Percentiles rank a stretch among this genome's conserved stretches.
These are phyloP conservation scores for Mycosarcoma maydis DNA, from an alignment of 1,284 basidiomycete species.

Conservation along the genomic window DNA sequence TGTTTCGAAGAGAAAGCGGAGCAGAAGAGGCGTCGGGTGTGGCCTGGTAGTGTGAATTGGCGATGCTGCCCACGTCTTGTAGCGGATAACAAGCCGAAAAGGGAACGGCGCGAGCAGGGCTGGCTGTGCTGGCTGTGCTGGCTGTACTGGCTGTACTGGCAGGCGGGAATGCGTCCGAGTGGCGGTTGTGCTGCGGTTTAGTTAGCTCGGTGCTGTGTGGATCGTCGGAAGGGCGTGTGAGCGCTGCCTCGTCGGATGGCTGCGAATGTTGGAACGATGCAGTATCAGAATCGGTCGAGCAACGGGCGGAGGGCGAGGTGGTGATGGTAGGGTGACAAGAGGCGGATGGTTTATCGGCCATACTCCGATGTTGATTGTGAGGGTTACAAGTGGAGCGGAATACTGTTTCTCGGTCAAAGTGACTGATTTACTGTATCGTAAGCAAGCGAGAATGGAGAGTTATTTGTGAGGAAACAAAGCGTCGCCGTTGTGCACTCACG, in stretches of 20 bases:
- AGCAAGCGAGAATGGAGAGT: neutral
- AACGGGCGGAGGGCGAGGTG: neutral
- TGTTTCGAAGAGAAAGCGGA: conserved; percentile 10
- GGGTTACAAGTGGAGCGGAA: neutral
- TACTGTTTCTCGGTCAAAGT: too few species aligned
- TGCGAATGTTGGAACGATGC: neutral
- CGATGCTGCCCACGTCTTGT: conserved; percentile 1
- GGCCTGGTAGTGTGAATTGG: neutral
- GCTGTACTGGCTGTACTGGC: too few species aligned
- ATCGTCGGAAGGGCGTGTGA: neutral
- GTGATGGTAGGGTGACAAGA: conserved; percentile 3
- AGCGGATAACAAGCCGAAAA: conserved; percentile 7
- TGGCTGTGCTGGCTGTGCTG: neutral
- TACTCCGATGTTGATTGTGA: conserved; percentile 22
- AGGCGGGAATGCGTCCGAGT: too few species aligned
- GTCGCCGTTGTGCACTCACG: too few species aligned
- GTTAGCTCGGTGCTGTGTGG: neutral
- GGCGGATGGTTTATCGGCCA: conserved; percentile 14
- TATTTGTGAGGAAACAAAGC: too few species aligned
- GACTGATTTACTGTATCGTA: too few species aligned
- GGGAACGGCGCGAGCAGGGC: conserved; percentile 7
- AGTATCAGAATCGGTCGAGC: neutral
- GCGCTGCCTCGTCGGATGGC: neutral
- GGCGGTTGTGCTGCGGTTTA: neutral
- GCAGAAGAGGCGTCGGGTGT: neutral